Evolutionary conservation across 495 filamentous ascomycete species (phyloP).

Genomic region (Baudoinia panamericana): DNA sequence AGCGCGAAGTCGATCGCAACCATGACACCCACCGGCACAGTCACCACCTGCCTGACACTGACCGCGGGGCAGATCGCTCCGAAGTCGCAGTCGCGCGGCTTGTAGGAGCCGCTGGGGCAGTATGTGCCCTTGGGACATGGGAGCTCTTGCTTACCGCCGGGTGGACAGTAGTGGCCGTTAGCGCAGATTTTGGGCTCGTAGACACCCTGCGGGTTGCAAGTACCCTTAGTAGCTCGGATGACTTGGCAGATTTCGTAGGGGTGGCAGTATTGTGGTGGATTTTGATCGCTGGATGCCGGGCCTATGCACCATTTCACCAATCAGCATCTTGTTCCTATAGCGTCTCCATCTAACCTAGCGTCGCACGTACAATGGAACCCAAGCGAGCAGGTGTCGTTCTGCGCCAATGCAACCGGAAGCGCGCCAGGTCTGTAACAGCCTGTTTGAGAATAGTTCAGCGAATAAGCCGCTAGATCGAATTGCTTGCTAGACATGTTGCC

Average conservation of each 20-base stretch:
- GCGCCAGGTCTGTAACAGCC: constrained; percentile 15
- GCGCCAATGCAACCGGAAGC: constrained; percentile 16
- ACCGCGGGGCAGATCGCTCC: constrained; percentile 12
- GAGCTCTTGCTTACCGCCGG: constrained; percentile 11
- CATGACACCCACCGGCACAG: constrained; percentile 32
- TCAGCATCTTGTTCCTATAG: not conserved
- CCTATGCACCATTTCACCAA: not conserved
- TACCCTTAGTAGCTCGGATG: constrained; percentile 4
- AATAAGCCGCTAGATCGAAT: constrained; percentile 5
- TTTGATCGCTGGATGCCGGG: constrained; percentile 4
- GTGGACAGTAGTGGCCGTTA: constrained; percentile 16
- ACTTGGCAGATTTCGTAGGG: constrained; percentile 10
- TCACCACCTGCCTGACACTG: constrained; percentile 14
- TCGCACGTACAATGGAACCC: constrained; percentile 13
- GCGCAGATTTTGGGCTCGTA: constrained; percentile 16
- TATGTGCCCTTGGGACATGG: constrained; percentile 16
- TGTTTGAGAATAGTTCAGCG: constrained; percentile 7
- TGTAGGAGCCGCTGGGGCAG: constrained; percentile 13
- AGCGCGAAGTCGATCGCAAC: constrained; percentile 33
- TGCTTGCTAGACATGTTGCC: constrained; percentile 11
- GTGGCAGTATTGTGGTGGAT: constrained; percentile 18
- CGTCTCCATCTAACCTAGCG: not conserved
- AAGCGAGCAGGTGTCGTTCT: constrained; percentile 16
- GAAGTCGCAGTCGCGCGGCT: constrained; percentile 15
- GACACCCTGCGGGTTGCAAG: constrained; percentile 13